Conservation (phyloP, 192 early-diverging fungal genomes). For the Rhizophagus prolifer region DNA sequence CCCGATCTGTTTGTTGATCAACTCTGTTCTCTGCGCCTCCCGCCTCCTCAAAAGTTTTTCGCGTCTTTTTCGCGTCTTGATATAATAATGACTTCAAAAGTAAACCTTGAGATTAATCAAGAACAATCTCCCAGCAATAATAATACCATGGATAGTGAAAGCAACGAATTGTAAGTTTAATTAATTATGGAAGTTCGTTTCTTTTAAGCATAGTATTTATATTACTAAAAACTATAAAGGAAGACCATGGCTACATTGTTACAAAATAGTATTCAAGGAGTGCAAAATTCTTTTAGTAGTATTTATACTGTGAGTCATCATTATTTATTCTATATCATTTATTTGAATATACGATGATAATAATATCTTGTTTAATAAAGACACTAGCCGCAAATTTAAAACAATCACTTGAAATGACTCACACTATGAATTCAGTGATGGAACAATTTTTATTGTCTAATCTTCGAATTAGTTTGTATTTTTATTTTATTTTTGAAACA, state of each 20-base stretch:
- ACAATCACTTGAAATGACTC: constrained; percentile 45
- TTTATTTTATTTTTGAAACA: background rate
- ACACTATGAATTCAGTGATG: constrained; percentile 43
- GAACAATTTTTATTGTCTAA: constrained; percentile 40
- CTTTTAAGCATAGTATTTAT: background rate
- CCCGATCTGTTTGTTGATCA: too few relatives aligned
- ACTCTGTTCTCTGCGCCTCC: too few relatives aligned
- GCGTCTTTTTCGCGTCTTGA: background rate
- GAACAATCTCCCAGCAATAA: background rate
- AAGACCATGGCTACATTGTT: background rate
- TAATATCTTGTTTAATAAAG: constrained; percentile 17
- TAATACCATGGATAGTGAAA: background rate
- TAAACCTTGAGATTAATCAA: background rate
- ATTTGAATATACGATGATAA: background rate
- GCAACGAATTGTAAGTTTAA: background rate
- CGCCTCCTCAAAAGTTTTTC: background rate
- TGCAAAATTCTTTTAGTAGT: constrained; percentile 23
- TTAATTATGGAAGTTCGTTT: background rate
- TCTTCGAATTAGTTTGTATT: constrained; percentile 37
- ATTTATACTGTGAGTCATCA: constrained; percentile 10
- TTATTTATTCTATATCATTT: background rate
- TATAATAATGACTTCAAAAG: background rate
- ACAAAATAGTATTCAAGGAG: background rate
- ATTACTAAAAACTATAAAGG: background rate
- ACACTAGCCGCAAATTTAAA: constrained; percentile 38